Conservation (phyloP, 371 early-diverging fungal species). For the Mortierella sp. region DNA sequence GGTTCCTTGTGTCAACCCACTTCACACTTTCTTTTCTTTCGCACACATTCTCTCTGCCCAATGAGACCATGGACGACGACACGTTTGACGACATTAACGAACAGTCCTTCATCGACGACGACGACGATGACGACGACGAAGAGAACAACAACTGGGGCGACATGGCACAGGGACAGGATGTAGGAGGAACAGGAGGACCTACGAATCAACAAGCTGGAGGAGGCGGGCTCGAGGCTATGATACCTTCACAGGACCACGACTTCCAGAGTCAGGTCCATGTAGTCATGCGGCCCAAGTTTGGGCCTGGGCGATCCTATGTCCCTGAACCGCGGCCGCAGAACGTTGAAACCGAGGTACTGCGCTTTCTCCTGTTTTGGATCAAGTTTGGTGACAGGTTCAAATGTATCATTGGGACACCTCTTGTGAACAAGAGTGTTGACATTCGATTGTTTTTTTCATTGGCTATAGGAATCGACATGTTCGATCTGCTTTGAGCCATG, state of each 20-base stretch:
- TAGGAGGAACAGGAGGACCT: background rate
- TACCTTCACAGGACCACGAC: conserved; percentile 36
- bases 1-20: background rate
- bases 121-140: background rate
- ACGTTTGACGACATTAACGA: conserved; percentile 20
- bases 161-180: background rate
- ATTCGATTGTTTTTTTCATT: background rate
- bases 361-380: background rate
- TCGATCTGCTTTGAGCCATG: conserved; percentile 57
- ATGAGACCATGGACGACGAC: conserved; percentile 22
- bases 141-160: background rate
- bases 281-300: conserved; percentile 15
- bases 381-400: background rate
- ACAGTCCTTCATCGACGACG: conserved; percentile 15
- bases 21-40: background rate
- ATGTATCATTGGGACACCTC: background rate
- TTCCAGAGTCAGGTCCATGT: conserved; percentile 37
- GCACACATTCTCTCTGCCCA: background rate
- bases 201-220: background rate
- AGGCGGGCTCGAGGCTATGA: background rate
- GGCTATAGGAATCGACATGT: conserved; percentile 45
- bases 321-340: conserved; percentile 50
- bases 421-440: no score
- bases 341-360: conserved; percentile 38
- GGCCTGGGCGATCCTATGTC: conserved; percentile 4